A percentile compares a stretch with the other conserved stretches of the same genome.
Conservation (phyloP, 805 yeast genomes). For the Metschnikowia sp. region DNA sequence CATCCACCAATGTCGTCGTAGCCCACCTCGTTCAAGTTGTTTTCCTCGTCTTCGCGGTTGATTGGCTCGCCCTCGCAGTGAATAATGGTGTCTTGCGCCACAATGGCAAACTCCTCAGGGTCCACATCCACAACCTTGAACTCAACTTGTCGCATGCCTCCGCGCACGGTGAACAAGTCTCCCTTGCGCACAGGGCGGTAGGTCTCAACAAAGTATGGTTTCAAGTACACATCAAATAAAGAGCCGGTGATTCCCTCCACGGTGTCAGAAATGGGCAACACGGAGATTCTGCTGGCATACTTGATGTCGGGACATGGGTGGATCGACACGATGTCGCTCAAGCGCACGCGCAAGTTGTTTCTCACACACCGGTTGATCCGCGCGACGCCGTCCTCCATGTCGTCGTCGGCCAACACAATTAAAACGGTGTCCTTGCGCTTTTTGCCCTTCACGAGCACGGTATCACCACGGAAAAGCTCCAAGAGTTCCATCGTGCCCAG, state of each 20-base stretch:
- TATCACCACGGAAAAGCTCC: conserved; percentile 96
- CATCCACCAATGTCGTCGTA: conserved; percentile 99
- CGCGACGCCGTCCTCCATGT: conserved; percentile 92
- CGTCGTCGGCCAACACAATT: conserved; percentile 94
- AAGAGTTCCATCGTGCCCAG: conserved; percentile 92
- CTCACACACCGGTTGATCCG: conserved; percentile 94
- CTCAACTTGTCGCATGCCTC: conserved; percentile 99
- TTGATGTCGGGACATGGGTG: conserved; percentile 98
- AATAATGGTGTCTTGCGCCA: conserved; percentile 96
- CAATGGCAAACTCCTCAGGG: conserved; percentile 96
- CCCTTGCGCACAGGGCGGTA: conserved; percentile 98
- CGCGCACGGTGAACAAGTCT: conserved; percentile 92
- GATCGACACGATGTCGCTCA: conserved; percentile 87
- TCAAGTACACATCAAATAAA: conserved; percentile 89
- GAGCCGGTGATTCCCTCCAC: conserved; percentile 98
- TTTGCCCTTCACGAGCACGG: conserved; percentile 95
- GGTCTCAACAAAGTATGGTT: conserved; percentile 98
- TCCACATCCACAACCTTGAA: conserved; percentile 98
- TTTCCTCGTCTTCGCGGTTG: conserved; percentile 96
- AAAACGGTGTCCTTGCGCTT: conserved; percentile 96
- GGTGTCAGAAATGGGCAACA: conserved; percentile 95
- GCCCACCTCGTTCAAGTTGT: conserved; percentile 93
- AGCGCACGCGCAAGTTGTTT: conserved; percentile 87
- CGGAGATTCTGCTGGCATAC: conserved; percentile 91
- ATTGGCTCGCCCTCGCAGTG: conserved; percentile 99